Evolutionary conservation across 2,329 filamentous ascomycete species (phyloP).

Genomic region (Neonectria magnoliae): DNA sequence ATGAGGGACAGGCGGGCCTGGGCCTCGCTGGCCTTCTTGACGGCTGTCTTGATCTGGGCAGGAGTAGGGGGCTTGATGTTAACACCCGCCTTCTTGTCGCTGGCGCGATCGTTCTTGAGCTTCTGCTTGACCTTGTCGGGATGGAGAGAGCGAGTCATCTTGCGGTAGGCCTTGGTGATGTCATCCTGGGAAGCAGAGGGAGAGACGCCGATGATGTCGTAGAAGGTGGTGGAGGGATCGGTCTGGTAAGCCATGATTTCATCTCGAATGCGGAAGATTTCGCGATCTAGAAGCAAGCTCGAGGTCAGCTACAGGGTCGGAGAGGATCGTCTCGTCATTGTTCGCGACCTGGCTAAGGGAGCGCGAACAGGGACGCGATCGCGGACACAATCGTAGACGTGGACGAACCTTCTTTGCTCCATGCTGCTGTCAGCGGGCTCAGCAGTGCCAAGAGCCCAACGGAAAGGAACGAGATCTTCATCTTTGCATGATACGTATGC

Average conservation of each 20-base stretch:
- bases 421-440: conserved; percentile 75
- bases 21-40: conserved; percentile 83
- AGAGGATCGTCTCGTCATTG: neutral
- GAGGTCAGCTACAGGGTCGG: conserved; percentile 16
- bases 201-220: conserved; percentile 87
- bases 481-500: conserved; percentile 58
- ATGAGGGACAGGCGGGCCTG: conserved; percentile 88
- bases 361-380: neutral
- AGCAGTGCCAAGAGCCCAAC: conserved; percentile 76
- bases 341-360: too few relatives aligned
- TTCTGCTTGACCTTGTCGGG: conserved; percentile 95
- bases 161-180: conserved; percentile 93
- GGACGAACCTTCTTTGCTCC: conserved; percentile 83
- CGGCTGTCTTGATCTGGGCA: conserved; percentile 78
- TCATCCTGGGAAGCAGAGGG: conserved; percentile 82
- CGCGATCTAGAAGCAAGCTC: conserved; percentile 73
- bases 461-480: conserved; percentile 76
- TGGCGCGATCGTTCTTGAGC: conserved; percentile 76
- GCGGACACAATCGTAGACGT: neutral
- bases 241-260: conserved; percentile 83
- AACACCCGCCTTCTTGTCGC: conserved; percentile 64
- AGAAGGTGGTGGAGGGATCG: conserved; percentile 85
- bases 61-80: conserved; percentile 77
- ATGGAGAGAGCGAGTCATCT: conserved; percentile 83
- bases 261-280: conserved; percentile 95